Evolutionary conservation across 257 asterid genomes (phyloP).

Genomic region (Nicotiana obtusifolia): DNA sequence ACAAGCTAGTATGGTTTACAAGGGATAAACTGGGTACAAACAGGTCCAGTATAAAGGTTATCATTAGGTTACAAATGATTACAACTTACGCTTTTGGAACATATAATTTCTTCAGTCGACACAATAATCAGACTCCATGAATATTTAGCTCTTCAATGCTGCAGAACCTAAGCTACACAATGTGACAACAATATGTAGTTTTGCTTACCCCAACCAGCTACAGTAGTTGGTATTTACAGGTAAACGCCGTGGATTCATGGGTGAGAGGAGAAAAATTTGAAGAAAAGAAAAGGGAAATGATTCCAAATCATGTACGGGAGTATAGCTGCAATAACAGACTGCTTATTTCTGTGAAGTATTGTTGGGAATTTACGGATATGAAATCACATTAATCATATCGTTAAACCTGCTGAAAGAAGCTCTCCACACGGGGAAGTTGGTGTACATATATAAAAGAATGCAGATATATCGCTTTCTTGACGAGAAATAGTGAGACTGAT

Average conservation of each 20-base stretch:
- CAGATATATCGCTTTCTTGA: neutral
- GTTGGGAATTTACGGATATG: neutral
- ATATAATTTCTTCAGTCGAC: neutral
- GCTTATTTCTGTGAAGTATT: neutral
- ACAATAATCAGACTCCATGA: neutral
- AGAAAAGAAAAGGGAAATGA: neutral
- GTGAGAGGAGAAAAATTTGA: neutral
- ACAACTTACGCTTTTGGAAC: neutral
- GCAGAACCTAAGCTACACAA: neutral
- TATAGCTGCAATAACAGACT: neutral
- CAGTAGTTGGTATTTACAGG: neutral
- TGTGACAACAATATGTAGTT: neutral
- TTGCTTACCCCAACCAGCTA: neutral
- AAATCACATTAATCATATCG: neutral
- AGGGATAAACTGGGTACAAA: neutral
- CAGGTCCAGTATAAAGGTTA: neutral
- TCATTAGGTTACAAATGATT: neutral
- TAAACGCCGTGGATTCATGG: neutral
- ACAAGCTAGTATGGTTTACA: neutral
- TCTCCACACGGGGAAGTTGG: neutral
- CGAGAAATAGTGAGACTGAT: neutral
- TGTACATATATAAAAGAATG: neutral
- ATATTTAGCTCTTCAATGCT: neutral
- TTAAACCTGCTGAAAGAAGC: neutral
- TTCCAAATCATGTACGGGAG: neutral